Evolutionary conservation across 1,284 basidiomycete species (phyloP).

Genomic region (Fomes fomentarius): DNA sequence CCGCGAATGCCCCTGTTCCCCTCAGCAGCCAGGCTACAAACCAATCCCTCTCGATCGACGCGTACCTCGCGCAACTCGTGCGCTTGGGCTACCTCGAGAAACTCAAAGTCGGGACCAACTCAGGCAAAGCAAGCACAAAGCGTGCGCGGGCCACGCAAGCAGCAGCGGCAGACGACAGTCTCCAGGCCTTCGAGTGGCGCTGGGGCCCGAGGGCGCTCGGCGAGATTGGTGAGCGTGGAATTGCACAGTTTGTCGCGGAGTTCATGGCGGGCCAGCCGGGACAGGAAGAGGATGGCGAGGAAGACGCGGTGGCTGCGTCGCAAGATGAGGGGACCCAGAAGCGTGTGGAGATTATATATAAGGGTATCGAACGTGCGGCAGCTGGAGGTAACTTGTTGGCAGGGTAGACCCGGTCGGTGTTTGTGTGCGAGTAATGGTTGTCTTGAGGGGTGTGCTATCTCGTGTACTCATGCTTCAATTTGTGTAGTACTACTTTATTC

Average conservation of each 20-base stretch:
- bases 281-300: constrained; percentile 35
- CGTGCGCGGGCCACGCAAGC: constrained; percentile 55
- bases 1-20: constrained; percentile 43
- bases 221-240: constrained; percentile 70
- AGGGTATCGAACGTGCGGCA: constrained; percentile 64
- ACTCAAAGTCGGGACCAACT: constrained; percentile 46
- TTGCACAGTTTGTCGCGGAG: constrained; percentile 71
- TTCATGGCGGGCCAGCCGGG: constrained; percentile 66
- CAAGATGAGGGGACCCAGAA: constrained; percentile 34
- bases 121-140: constrained; percentile 40
- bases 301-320: constrained; percentile 46
- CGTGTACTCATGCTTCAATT: background rate
- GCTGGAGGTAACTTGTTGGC: constrained; percentile 54
- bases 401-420: no score
- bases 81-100: constrained; percentile 74
- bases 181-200: constrained; percentile 68
- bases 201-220: constrained; percentile 77
- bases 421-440: background rate
- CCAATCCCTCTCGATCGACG: constrained; percentile 53
- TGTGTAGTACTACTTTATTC: background rate
- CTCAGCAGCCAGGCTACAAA: constrained; percentile 54
- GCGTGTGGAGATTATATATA: constrained; percentile 49
- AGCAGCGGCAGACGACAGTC: constrained; percentile 46
- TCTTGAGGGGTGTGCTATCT: background rate
- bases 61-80: constrained; percentile 57